A percentile compares a stretch with the other conserved stretches of the same genome.
phyloP scores from a whole-genome alignment of 345 rosid genomes.

The Turnera subulata region DNA sequence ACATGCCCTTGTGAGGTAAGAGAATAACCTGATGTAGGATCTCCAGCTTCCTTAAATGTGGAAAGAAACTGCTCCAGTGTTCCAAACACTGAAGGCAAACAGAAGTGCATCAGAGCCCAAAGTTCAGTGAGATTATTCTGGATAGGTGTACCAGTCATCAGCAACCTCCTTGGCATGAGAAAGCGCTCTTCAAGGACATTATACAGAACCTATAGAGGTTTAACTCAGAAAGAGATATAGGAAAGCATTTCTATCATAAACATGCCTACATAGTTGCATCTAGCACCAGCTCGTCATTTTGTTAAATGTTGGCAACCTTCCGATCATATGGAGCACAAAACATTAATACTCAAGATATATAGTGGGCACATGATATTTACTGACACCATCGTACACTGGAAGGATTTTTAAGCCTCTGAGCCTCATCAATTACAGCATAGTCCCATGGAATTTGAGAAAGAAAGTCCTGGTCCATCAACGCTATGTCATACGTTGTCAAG shows the following conservation, averaged over 20 bases:
- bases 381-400: conserved; percentile 70
- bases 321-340: too few species aligned
- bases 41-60: conserved; percentile 63
- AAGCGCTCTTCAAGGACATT: conserved; percentile 54
- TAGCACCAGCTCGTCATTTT: too few species aligned
- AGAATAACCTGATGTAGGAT: conserved; percentile 48
- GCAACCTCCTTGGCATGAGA: conserved; percentile 75
- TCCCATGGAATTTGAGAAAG: conserved; percentile 87
- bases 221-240: conserved; percentile 1
- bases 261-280: not conserved
- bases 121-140: conserved; percentile 86
- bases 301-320: too few species aligned
- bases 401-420: conserved; percentile 90
- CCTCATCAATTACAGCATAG: conserved; percentile 75
- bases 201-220: conserved; percentile 60
- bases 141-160: conserved; percentile 91
- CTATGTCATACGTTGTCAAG: conserved; percentile 76
- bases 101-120: conserved; percentile 95
- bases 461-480: conserved; percentile 68
- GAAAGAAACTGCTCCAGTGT: conserved; percentile 63
- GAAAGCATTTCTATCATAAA: not conserved
- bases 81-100: conserved; percentile 87
- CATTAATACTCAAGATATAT: too few species aligned
- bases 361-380: too few species aligned
- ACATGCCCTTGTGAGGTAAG: not conserved